Conservation (phyloP, 345 rosid species). For the Raphanus sativus region DNA sequence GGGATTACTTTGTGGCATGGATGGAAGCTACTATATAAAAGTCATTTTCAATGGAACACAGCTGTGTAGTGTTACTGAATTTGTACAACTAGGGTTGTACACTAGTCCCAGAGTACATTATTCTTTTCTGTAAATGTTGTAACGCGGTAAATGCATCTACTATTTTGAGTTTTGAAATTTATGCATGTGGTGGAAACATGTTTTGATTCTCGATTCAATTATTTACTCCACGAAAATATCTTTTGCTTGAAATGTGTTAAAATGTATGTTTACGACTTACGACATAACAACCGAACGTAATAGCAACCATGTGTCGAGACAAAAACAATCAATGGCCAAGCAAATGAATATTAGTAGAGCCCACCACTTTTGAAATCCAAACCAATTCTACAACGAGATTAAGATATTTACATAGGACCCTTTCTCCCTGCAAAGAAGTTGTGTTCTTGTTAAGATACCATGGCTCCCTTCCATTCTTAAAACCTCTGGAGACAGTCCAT, state of each 20-base stretch:
- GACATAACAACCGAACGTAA: neutral
- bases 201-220: neutral
- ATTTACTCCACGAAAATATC: neutral
- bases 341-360: neutral
- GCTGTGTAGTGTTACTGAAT: constrained; percentile 23
- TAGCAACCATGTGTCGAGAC: neutral
- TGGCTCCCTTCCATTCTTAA: neutral
- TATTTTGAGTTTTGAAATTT: neutral
- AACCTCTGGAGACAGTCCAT: neutral
- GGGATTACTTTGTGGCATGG: neutral
- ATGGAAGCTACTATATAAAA: neutral
- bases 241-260: neutral
- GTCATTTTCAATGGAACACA: constrained; percentile 15
- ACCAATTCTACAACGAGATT: neutral
- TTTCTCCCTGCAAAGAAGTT: neutral
- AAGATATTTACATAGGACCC: neutral
- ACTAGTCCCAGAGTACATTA: neutral
- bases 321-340: neutral
- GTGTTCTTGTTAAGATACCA: neutral
- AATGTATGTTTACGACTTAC: neutral
- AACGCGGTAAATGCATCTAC: neutral
- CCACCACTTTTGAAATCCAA: neutral
- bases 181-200: neutral
- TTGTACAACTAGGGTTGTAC: neutral
- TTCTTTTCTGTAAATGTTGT: neutral